These are phyloP conservation scores for Kokia cookei DNA, from an alignment of 441 rosid species.

Conservation along the genomic window DNA sequence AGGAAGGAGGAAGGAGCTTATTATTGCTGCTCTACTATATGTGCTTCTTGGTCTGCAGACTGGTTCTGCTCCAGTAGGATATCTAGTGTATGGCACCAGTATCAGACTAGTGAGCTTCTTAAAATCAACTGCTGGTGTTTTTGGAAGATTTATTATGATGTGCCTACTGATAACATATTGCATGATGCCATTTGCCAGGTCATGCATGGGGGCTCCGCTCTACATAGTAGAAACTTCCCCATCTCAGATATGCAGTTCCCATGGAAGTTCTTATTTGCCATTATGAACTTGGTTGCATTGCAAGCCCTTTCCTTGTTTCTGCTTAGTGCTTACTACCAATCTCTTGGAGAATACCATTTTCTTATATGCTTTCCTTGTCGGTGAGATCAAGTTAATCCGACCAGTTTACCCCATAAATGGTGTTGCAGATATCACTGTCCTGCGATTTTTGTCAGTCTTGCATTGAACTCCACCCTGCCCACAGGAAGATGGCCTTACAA, in stretches of 20 bases:
- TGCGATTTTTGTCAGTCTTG: too few species aligned
- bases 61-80: slow-evolving; percentile 66
- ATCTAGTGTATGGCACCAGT: slow-evolving; percentile 83
- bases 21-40: slow-evolving; percentile 59
- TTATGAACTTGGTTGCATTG: slow-evolving; percentile 6
- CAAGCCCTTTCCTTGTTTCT: slow-evolving; percentile 80
- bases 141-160: background rate
- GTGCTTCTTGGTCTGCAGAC: slow-evolving; percentile 50
- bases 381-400: background rate
- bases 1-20: slow-evolving; percentile 88
- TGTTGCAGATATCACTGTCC: slow-evolving; percentile 33
- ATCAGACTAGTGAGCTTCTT: slow-evolving; percentile 73
- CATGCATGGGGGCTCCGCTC: slow-evolving; percentile 94
- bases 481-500: too few species aligned
- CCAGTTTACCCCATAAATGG: background rate
- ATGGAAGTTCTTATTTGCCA: background rate
- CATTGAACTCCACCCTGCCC: too few species aligned
- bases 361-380: slow-evolving; percentile 10
- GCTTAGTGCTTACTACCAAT: slow-evolving; percentile 82
- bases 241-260: slow-evolving; percentile 59
- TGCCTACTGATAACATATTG: background rate
- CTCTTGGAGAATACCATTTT: slow-evolving; percentile 68
- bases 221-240: slow-evolving; percentile 98
- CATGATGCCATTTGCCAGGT: slow-evolving; percentile 45
- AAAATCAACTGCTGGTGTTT: slow-evolving; percentile 2